Base-by-base conservation (phyloP, 1,284 basidiomycete genomes). In the Cutaneotrichosporon sp. region DNA sequence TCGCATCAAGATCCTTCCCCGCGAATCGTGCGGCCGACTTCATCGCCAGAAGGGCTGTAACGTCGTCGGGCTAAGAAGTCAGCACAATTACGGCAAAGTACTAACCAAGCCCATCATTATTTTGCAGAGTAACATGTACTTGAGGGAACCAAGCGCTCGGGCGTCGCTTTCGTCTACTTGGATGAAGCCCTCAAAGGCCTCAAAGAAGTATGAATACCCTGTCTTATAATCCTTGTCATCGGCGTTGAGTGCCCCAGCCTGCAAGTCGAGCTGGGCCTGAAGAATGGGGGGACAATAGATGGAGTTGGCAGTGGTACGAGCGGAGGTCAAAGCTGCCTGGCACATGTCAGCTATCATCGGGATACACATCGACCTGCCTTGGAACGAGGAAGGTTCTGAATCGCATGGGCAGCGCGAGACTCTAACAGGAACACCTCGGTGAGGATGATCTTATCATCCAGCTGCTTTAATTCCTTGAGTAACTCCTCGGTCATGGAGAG, bases 191-290 rank as follows among this genome's bases (percentile, higher is more conserved):
- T 98, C 94, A 61, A 97, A 94, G 3, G 91, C 87, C 75, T 98
- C 94, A 64, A 90, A 93, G 76, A 97, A 97, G 79, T 98, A 98
- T 1, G 90, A 94, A 73, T 97, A 97, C 12, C 85, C 94, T 0
- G 93, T 98, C 55, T 84, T 93, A 74, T 97, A 97, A 73, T 98
- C 94, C 69, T 96, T 97, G 72, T 97, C 94, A 63, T 97, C 92
- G 0, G 94, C 92, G 64, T 97, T 91, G 14, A 97, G 80, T 25
- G 96, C 82, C 14, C 94, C 89, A 27, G 86, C 86, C 71, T 97
- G 93, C 37, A 97, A 82, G 70, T 97, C 94, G 29, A 97, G 83
- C 31, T 88, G 82, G 2, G 92, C 88, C 77, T 98, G 94, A 3
- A 97, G 82, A 43, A 83, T 78, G 1, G 94, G 94, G 14, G 94